Evolutionary conservation across 805 yeast genomes (phyloP), one percentile per base, ranked within the genome.

Genomic region (Lipomyces mesembrius): DNA sequence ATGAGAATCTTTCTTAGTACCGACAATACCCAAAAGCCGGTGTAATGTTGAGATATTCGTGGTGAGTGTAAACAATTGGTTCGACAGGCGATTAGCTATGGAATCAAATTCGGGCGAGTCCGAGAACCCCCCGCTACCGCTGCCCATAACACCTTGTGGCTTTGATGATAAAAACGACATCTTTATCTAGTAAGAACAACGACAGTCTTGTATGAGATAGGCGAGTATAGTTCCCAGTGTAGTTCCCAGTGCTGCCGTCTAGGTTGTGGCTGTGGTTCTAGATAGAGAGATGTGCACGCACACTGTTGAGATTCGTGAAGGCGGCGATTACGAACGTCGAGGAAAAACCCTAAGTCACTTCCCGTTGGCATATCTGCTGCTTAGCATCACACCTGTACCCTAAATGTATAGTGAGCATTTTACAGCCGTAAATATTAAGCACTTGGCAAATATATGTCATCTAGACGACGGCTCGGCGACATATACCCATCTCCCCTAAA

Each of bases 31-130:
- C 51, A 85, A 76, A 57, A 83, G 80, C 67, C 85, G 85, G 61
- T 81, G 79, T 52, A 87, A 74, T 1, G 84, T 81, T 61, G 84
- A 83, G 27, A 86, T 78, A 58, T 83, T 80, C 37, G 87, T 84
- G 71, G 86, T 85, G 57, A 87, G 79, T 32, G 84, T 85, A 65
- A 87, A 83, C 25, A 87, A 74, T 17, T 79, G 77, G 39, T 80
- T 80, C 1, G 87, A 80, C 27, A 85, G 75, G 9, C 74, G 72
- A 59, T 85, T 85, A 25, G 81, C 78, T 17, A 81, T 73, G 6
- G 71, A 65, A 61, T 85, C 87, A 73, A 84, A 87, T 72, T 83
- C 87, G 2, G 89, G 88, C 29, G 83, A 63, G 65, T 68, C 71
- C 53, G 71, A 68, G 58, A 46, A 68, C 22, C 71, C 71, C 43